Conservation (phyloP, 2,329 filamentous ascomycete species). For the Pseudogymnoascus sp. region DNA sequence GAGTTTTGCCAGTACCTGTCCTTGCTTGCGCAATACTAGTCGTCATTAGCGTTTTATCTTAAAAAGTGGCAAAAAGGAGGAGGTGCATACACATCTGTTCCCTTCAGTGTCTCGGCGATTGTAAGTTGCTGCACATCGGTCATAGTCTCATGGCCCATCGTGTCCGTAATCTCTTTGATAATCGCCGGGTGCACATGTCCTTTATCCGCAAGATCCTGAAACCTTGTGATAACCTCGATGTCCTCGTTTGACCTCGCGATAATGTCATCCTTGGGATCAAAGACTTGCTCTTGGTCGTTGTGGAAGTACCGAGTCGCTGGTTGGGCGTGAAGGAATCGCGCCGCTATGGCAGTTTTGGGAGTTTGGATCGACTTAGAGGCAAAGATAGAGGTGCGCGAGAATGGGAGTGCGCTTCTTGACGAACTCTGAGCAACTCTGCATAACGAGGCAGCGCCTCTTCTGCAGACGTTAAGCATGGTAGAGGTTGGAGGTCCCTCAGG, state of each 20-base stretch:
- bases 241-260: conserved; percentile 9
- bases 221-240: conserved; percentile 20
- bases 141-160: conserved; percentile 76
- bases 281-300: neutral
- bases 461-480: conserved; percentile 26
- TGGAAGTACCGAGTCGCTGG: conserved; percentile 21
- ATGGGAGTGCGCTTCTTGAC: conserved; percentile 14
- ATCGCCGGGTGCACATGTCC: conserved; percentile 25
- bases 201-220: conserved; percentile 24
- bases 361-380: conserved; percentile 19
- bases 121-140: conserved; percentile 84
- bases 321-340: conserved; percentile 4
- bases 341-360: conserved; percentile 11
- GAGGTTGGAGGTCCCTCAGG: neutral
- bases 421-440: conserved; percentile 20
- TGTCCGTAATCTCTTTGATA: conserved; percentile 48
- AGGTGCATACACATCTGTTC: conserved; percentile 36
- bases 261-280: neutral
- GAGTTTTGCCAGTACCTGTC: conserved; percentile 93
- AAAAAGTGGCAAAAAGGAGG: conserved; percentile 1
- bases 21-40: conserved; percentile 81
- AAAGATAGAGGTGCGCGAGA: conserved; percentile 20
- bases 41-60: neutral
- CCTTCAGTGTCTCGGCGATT: conserved; percentile 66
- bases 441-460: conserved; percentile 27